These are phyloP conservation scores for Fusarium nanum DNA, from an alignment of 2,329 filamentous ascomycete species.

Conservation along the genomic window DNA sequence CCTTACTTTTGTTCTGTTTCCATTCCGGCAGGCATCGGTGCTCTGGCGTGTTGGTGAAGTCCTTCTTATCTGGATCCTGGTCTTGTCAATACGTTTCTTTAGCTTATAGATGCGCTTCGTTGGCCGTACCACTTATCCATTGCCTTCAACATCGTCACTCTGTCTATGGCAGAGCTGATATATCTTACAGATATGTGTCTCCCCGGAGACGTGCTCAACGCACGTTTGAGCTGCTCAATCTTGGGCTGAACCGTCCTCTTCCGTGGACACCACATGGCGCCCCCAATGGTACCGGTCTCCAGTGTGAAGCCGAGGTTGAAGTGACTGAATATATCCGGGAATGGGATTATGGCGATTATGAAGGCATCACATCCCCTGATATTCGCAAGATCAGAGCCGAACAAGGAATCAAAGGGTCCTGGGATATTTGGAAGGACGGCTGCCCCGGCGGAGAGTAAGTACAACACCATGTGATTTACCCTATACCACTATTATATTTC, in stretches of 20 bases:
- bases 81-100: background rate
- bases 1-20: background rate
- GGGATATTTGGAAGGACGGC: constrained; percentile 93
- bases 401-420: constrained; percentile 68
- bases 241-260: constrained; percentile 74
- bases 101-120: background rate
- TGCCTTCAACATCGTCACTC: background rate
- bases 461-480: background rate
- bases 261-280: constrained; percentile 73
- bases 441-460: constrained; percentile 86
- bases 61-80: background rate
- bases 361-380: constrained; percentile 79
- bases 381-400: constrained; percentile 70
- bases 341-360: constrained; percentile 91
- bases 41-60: background rate
- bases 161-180: background rate
- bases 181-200: constrained; percentile 76
- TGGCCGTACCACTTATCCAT: background rate
- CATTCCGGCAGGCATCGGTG: background rate
- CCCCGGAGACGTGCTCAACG: constrained; percentile 85
- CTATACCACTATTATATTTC: background rate
- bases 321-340: constrained; percentile 80
- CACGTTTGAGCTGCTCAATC: constrained; percentile 88
- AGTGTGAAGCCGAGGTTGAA: constrained; percentile 71
- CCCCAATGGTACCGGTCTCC: constrained; percentile 52